These are phyloP conservation scores for Alternaria novae-zelandiae DNA, from an alignment of 2,329 filamentous ascomycete species.

Conservation along the genomic window DNA sequence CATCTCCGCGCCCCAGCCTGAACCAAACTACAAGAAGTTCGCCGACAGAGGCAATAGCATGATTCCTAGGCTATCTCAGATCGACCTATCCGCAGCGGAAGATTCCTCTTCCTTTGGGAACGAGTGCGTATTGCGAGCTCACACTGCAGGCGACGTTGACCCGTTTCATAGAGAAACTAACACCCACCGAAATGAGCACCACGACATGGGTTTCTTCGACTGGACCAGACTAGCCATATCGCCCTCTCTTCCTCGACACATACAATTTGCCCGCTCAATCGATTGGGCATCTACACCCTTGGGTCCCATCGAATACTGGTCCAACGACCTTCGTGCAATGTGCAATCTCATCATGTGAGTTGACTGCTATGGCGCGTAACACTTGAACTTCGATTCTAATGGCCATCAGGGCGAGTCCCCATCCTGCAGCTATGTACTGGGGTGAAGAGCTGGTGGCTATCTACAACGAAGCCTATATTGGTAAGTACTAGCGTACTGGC, in stretches of 20 bases:
- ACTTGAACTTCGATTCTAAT: conserved; percentile 3
- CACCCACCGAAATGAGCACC: conserved; percentile 24
- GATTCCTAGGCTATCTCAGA: conserved; percentile 18
- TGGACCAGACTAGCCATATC: conserved; percentile 77
- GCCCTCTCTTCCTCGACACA: conserved; percentile 70
- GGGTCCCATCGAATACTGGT: conserved; percentile 78
- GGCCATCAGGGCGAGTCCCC: conserved; percentile 42
- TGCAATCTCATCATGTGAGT: conserved; percentile 76
- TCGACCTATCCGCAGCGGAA: conserved; percentile 29
- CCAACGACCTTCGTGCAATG: conserved; percentile 74
- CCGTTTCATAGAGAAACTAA: conserved; percentile 42
- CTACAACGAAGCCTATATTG: conserved; percentile 74
- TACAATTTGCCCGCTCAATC: conserved; percentile 72
- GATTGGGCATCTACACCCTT: conserved; percentile 77
- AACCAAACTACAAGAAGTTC: conserved; percentile 5
- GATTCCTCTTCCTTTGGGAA: conserved; percentile 42
- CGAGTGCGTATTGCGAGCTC: conserved; percentile 51
- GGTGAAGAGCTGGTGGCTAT: conserved; percentile 71
- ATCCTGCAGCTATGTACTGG: conserved; percentile 79
- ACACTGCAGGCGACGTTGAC: conserved; percentile 50
- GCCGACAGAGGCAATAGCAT: conserved; percentile 1
- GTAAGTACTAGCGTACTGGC: conserved; percentile 17
- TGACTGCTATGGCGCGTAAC: neutral
- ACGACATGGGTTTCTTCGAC: conserved; percentile 69
- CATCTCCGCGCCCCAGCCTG: conserved; percentile 7